These are phyloP conservation scores for Hordeum vulgare DNA, from an alignment of 176 grass and related monocot species.

Conservation along the genomic window DNA sequence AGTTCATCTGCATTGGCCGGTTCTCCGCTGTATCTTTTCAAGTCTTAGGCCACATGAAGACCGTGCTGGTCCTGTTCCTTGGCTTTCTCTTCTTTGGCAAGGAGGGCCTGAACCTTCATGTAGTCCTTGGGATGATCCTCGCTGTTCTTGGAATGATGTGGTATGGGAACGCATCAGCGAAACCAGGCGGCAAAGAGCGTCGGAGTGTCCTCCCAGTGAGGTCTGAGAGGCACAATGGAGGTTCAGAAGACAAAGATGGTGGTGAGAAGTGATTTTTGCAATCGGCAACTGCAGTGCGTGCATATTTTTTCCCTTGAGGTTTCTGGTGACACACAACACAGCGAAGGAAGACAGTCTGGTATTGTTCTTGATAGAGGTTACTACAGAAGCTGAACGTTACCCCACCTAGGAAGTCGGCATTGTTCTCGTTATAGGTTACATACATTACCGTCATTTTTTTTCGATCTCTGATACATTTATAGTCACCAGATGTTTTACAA, in stretches of 20 bases:
- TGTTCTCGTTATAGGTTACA: slow-evolving; percentile 17
- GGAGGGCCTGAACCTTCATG: slow-evolving; percentile 73
- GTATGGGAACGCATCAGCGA: slow-evolving; percentile 79
- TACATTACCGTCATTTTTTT: slow-evolving; percentile 7
- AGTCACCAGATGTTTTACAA: background rate
- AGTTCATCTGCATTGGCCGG: slow-evolving; percentile 93
- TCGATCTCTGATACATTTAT: background rate
- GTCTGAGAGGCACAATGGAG: slow-evolving; percentile 33
- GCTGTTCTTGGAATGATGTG: slow-evolving; percentile 86
- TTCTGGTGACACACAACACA: slow-evolving; percentile 15
- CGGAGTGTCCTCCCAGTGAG: slow-evolving; percentile 33
- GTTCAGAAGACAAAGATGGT: slow-evolving; percentile 25
- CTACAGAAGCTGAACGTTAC: background rate
- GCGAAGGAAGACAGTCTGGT: background rate
- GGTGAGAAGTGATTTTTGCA: slow-evolving; percentile 22
- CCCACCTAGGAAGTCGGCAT: background rate
- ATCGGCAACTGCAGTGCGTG: background rate
- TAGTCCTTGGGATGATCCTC: slow-evolving; percentile 74
- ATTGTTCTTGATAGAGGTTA: slow-evolving; percentile 13
- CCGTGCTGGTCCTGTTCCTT: slow-evolving; percentile 73
- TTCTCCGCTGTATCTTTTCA: slow-evolving; percentile 91
- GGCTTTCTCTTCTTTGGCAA: slow-evolving; percentile 91
- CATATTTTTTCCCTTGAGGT: background rate
- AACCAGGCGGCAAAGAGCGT: slow-evolving; percentile 76
- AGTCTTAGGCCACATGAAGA: slow-evolving; percentile 97